Base-by-base conservation (phyloP, 495 filamentous ascomycete genomes). In the Penicillium waksmanii region DNA sequence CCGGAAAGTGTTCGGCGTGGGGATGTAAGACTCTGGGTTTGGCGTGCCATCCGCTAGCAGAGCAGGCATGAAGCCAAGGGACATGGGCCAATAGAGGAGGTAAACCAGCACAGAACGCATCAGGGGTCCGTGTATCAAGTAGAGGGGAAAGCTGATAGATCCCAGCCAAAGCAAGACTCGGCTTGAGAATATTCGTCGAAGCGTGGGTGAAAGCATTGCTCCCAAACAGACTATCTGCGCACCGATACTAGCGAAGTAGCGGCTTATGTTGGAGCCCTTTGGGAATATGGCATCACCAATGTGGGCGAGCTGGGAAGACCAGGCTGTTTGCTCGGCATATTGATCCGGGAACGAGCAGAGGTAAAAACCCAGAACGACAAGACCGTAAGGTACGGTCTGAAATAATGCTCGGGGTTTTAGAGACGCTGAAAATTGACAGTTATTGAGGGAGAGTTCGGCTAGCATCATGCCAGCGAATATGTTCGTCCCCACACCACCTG, bases 101-200 rank as follows among this genome's bases (percentile, higher is more conserved):
- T 60, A 60, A 8, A 60, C 58, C 8, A 68, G 33, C 4, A 66
- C 57, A 0, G 66, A 63, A 19, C 66, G 60, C 27, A 68, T 68
- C 1, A 66, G 35, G 3, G 63, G 60, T 13, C 59, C 57, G 48
- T 66, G 66, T 13, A 68, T 9, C 1, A 68, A 51, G 40, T 68
- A 68, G 4, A 68, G 44, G 1, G 66, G 63, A 46, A 68, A 68
- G 15, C 57, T 63, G 15, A 68, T 61, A 0, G 54, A 56, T 7
- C 66, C 66, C 5, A 68, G 17, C 47, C 60, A 68, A 11, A 59
- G 50, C 34, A 68, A 43, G 13, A 58, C 23, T 0, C 57, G 63
- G 6, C 47, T 34, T 5, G 66, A 58, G 6, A 68, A 63, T n/a
- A 60, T 13, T 8, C 51, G 63, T 9, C 57, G 60, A 3, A 57